Percentiles rank a stretch among this genome's conserved stretches.
Evolutionary conservation across 495 filamentous ascomycete species (phyloP).

Genomic region (Penicillium atrosanguineum): DNA sequence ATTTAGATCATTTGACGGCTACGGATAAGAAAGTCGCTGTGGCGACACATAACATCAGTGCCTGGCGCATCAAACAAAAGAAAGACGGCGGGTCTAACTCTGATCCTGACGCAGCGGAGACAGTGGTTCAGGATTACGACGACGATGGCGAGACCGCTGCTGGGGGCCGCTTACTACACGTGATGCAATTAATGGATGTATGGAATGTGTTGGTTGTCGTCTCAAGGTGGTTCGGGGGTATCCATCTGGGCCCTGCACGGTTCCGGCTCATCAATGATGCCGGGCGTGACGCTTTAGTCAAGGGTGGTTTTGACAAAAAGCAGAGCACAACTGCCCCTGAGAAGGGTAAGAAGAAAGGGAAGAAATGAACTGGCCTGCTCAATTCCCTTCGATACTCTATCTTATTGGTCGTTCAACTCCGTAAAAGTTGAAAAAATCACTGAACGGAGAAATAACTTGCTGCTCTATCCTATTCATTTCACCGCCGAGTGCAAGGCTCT

Average conservation of each 20-base stretch:
- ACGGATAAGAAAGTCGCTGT: constrained; percentile 77
- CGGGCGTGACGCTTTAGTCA: constrained; percentile 80
- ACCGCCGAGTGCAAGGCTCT: background rate
- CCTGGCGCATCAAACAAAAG: constrained; percentile 57
- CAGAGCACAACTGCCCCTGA: constrained; percentile 31
- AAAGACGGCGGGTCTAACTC: constrained; percentile 20
- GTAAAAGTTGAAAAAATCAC: background rate
- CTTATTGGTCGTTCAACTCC: background rate
- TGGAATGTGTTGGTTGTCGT: constrained; percentile 95
- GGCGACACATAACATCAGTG: constrained; percentile 89
- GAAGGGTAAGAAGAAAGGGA: constrained; percentile 59
- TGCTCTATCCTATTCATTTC: background rate
- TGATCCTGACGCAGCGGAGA: constrained; percentile 42
- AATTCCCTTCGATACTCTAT: background rate
- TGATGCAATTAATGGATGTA: constrained; percentile 93
- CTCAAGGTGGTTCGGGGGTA: constrained; percentile 90
- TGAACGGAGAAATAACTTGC: background rate
- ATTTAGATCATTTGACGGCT: constrained; percentile 67
- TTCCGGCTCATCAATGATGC: constrained; percentile 86
- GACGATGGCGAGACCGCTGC: constrained; percentile 98
- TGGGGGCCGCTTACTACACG: constrained; percentile 75
- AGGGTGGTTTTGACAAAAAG: constrained; percentile 65
- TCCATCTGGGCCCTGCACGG: constrained; percentile 80
- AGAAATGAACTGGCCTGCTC: constrained; percentile 39
- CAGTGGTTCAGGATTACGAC: constrained; percentile 82